Conservation (phyloP, 2,329 filamentous ascomycete species). For the Chrysosporium keratinophilum region DNA sequence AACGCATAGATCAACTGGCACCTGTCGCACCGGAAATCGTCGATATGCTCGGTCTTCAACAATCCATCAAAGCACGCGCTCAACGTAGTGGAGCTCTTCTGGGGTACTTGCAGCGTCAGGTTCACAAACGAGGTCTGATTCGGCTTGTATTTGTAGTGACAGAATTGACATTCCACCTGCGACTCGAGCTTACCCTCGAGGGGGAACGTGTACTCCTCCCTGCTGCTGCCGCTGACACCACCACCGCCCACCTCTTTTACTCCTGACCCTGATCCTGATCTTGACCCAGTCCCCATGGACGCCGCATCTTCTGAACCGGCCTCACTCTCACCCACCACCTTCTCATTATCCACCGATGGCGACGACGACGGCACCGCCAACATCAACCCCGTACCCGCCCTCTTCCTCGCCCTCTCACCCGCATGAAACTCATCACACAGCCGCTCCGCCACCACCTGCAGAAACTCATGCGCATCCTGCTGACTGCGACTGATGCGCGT, state of each 20-base stretch:
- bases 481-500: slow-evolving; percentile 89
- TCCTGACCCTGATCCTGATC: too few species aligned
- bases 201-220: slow-evolving; percentile 56
- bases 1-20: slow-evolving; percentile 78
- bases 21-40: slow-evolving; percentile 91
- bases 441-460: slow-evolving; percentile 86
- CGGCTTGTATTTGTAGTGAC: slow-evolving; percentile 78
- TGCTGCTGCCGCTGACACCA: slow-evolving; percentile 25
- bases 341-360: neutral
- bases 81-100: slow-evolving; percentile 67
- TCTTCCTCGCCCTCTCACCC: slow-evolving; percentile 58
- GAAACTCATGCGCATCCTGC: slow-evolving; percentile 94
- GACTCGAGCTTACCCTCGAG: slow-evolving; percentile 87
- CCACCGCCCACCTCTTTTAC: too few species aligned
- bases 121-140: slow-evolving; percentile 80
- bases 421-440: slow-evolving; percentile 91
- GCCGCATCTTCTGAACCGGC: slow-evolving; percentile 17
- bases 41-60: slow-evolving; percentile 90
- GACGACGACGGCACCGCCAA: neutral
- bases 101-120: slow-evolving; percentile 81
- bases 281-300: slow-evolving; percentile 27
- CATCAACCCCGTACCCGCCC: slow-evolving; percentile 17
- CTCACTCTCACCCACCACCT: slow-evolving; percentile 24
- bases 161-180: slow-evolving; percentile 87
- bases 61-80: slow-evolving; percentile 86